Evolutionary conservation across 2,329 filamentous ascomycete species (phyloP).

Genomic region (Pseudonectria buxi): DNA sequence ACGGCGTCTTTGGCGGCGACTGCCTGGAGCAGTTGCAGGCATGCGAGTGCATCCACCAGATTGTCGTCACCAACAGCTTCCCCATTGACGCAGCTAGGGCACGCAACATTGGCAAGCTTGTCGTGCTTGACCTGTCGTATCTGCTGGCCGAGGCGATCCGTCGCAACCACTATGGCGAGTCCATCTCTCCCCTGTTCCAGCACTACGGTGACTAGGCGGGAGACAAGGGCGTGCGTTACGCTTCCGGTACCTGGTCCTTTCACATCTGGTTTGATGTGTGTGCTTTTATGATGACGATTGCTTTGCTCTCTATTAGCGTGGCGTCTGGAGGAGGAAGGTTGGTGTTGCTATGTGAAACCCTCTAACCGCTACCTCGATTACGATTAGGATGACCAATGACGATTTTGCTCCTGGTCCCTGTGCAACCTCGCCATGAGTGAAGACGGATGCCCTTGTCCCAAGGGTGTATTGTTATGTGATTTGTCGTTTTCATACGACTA

Average conservation of each 20-base stretch:
- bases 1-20: constrained; percentile 88
- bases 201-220: constrained; percentile 49
- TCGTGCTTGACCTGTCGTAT: constrained; percentile 82
- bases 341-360: constrained; percentile 10
- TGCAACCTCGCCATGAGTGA: no score
- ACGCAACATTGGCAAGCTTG: constrained; percentile 69
- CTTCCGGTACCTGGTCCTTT: constrained; percentile 5
- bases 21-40: constrained; percentile 83
- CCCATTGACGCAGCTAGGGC: constrained; percentile 74
- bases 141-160: constrained; percentile 88
- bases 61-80: constrained; percentile 96
- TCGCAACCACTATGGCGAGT: constrained; percentile 93
- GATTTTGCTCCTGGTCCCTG: constrained; percentile 6
- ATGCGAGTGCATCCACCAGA: constrained; percentile 88
- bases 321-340: constrained; percentile 26
- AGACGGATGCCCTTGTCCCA: no score
- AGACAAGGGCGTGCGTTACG: constrained; percentile 1
- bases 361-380: constrained; percentile 9
- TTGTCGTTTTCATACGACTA: background rate
- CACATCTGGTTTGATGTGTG: constrained; percentile 2
- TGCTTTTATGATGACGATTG: constrained; percentile 12
- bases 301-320: constrained; percentile 27
- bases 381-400: constrained; percentile 23
- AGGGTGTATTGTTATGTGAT: background rate
- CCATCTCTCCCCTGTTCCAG: constrained; percentile 64